Evolutionary conservation across 345 rosid genomes (phyloP).

Genomic region (Zanthoxylum bungeanum): DNA sequence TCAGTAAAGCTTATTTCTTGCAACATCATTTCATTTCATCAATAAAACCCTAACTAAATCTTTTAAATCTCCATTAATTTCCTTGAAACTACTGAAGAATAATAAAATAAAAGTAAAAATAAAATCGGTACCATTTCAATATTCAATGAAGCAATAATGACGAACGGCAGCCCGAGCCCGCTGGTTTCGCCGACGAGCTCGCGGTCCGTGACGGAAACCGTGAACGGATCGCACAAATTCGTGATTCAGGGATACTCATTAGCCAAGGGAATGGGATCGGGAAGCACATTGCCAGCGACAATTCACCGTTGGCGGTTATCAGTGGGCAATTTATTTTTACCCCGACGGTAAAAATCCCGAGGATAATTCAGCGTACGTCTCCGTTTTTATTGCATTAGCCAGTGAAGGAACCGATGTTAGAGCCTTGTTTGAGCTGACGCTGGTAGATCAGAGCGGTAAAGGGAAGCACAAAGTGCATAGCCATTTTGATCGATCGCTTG

Average conservation of each 20-base stretch:
- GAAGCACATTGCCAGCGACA: slow-evolving; percentile 65
- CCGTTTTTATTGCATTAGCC: slow-evolving; percentile 66
- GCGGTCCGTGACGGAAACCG: slow-evolving; percentile 48
- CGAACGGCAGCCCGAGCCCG: slow-evolving; percentile 1
- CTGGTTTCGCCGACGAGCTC: slow-evolving; percentile 42
- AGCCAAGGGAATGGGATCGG: slow-evolving; percentile 77
- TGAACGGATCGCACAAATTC: slow-evolving; percentile 53
- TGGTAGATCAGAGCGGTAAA: slow-evolving; percentile 71
- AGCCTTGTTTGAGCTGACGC: slow-evolving; percentile 64
- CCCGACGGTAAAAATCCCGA: slow-evolving; percentile 71
- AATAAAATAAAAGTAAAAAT: no score
- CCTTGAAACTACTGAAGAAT: neutral
- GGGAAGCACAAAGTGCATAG: slow-evolving; percentile 68
- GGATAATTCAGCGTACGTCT: slow-evolving; percentile 56
- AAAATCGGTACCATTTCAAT: no score
- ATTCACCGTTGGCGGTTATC: slow-evolving; percentile 59
- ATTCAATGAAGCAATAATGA: slow-evolving; percentile 11
- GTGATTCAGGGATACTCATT: slow-evolving; percentile 52
- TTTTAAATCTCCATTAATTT: neutral
- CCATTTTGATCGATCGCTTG: slow-evolving; percentile 69
- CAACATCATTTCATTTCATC: neutral
- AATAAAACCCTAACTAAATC: neutral
- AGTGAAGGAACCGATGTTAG: slow-evolving; percentile 69
- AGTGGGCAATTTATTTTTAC: slow-evolving; percentile 71
- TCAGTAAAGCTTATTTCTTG: neutral